A percentile compares a stretch with the other conserved stretches of the same genome.
Evolutionary conservation across 768 basidiomycete species (phyloP).

Genomic region (Boletus subcaerulescens): DNA sequence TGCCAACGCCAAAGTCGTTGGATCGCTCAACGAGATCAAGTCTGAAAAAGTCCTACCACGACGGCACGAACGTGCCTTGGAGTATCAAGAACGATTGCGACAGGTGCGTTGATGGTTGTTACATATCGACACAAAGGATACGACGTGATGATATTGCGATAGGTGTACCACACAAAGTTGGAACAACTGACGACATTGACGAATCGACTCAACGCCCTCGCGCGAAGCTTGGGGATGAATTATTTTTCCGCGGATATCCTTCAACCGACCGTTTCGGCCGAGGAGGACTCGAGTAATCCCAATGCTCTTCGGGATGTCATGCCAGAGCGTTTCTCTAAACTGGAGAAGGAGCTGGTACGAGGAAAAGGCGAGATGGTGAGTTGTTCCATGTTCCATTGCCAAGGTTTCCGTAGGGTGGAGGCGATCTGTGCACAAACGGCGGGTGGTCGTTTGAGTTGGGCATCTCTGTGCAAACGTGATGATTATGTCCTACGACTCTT

Average conservation of each 20-base stretch:
- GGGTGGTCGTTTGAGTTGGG: background rate
- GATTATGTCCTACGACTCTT: background rate
- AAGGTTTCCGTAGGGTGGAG: background rate
- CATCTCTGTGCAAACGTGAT: background rate
- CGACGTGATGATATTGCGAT: background rate
- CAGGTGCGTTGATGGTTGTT: conserved; percentile 50
- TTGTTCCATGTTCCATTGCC: conserved; percentile 2
- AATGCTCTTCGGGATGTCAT: conserved; percentile 64
- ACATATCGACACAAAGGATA: conserved; percentile 18
- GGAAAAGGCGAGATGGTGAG: conserved; percentile 86
- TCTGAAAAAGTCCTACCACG: conserved; percentile 72
- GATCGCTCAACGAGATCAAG: conserved; percentile 61
- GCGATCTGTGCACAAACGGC: background rate
- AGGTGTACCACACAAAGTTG: conserved; percentile 75
- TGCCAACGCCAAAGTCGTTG: conserved; percentile 63
- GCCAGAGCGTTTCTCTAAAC: conserved; percentile 71
- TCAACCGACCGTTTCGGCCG: conserved; percentile 42
- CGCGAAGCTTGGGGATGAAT: conserved; percentile 56
- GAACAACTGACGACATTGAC: conserved; percentile 71
- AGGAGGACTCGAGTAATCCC: conserved; percentile 38
- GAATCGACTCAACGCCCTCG: conserved; percentile 57
- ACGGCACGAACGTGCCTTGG: conserved; percentile 64
- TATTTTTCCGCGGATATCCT: conserved; percentile 60
- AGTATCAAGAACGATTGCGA: conserved; percentile 73
- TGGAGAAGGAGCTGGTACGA: conserved; percentile 82